phyloP scores from a whole-genome alignment of 2,329 filamentous ascomycete species.

The Pseudocercospora musae region DNA sequence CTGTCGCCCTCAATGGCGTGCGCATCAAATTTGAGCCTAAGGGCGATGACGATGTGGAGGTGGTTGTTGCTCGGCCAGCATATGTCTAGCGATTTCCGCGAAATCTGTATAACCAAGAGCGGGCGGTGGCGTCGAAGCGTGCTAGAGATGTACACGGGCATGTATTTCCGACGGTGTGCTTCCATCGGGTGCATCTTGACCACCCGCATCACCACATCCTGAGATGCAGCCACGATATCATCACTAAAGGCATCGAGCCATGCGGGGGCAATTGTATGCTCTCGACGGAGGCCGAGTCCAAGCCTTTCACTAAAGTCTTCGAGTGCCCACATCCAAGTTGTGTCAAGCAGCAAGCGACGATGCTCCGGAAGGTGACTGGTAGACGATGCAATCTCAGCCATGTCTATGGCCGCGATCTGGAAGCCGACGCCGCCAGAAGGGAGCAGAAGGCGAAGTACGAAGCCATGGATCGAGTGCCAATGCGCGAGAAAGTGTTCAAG shows the following conservation, averaged over 20 bases:
- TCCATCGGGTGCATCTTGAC: background rate
- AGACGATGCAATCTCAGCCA: constrained; percentile 6
- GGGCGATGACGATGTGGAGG: too few species aligned
- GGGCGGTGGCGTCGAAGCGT: background rate
- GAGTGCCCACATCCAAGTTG: constrained; percentile 8
- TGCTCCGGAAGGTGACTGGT: background rate
- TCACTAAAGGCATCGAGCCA: constrained; percentile 2
- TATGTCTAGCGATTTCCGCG: background rate
- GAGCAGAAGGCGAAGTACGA: background rate
- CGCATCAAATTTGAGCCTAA: too few species aligned
- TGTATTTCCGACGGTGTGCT: constrained; percentile 6
- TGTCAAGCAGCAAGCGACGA: background rate
- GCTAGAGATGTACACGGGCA: constrained; percentile 8
- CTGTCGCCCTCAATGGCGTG: too few species aligned
- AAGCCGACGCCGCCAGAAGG: constrained; percentile 2
- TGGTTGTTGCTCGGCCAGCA: too few species aligned
- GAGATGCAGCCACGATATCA: constrained; percentile 11
- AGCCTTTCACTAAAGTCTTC: constrained; percentile 3
- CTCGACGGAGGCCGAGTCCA: background rate
- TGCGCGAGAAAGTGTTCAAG: background rate
- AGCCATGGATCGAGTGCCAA: background rate
- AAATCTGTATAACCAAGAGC: background rate
- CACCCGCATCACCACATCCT: constrained; percentile 11
- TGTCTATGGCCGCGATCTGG: constrained; percentile 5
- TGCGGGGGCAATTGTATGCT: constrained; percentile 9